Base-by-base conservation (phyloP, 768 basidiomycete genomes). In the Boletus sensibilis region DNA sequence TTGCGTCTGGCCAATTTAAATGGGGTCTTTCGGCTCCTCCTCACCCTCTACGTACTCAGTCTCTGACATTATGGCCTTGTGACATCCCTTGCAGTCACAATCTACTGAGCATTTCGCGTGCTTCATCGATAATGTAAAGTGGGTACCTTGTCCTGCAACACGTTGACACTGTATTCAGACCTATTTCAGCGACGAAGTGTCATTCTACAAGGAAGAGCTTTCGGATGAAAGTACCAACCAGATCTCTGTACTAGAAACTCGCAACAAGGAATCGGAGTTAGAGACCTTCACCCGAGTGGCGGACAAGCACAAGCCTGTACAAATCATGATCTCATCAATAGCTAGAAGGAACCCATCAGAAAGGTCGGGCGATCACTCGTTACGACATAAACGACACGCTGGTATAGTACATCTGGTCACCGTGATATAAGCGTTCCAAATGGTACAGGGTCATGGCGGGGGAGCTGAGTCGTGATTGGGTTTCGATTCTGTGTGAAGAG, bases 91-190 rank as follows among this genome's bases (percentile, higher is more conserved):
- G n/a, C n/a, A n/a, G n/a, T n/a, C n/a, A n/a, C n/a, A n/a, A n/a
- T n/a, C n/a, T n/a, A n/a, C n/a, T n/a, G n/a, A n/a, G n/a, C n/a
- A n/a, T n/a, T n/a, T n/a, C n/a, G n/a, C n/a, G n/a, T n/a, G n/a
- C n/a, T 66, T 63, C 55, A 63, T 73, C 25, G 57, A 64, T 42
- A 63, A 70, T 33, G 59, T 50, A 25, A 77, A 78, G 77, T 76
- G 27, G 53, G 73, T 64, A 1, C 18, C 29, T 20, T 47, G 23
- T 27, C 20, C 35, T 9, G 18, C 27, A 21, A 18, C 25, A 31
- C 10, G 3, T 20, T 31, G 33, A 18, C 6, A 5, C 13, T 33
- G 29, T 6, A 31, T 34, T 50, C 40, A 43, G 11, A 13, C 29
- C 43, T 18, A 18, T 41, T 58, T 31, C 10, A 75, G 65, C 13